A percentile compares a stretch with the other conserved stretches of the same genome.
These are phyloP conservation scores for Carnegiea gigantea DNA, from an alignment of 179 eudicot genomes.

Conservation along the genomic window DNA sequence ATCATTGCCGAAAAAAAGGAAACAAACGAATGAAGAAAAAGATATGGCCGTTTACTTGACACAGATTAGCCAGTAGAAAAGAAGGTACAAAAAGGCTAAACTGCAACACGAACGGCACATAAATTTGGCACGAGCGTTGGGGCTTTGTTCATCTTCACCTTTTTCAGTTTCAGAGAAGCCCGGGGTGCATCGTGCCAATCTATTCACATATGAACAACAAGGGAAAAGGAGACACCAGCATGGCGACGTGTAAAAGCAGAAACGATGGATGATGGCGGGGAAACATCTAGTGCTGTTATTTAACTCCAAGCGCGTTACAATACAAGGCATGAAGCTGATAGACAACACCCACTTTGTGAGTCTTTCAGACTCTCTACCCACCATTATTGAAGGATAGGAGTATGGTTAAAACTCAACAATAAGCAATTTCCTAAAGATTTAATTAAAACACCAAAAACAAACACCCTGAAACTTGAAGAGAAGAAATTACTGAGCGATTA, in stretches of 20 bases:
- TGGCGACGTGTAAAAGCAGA: too few relatives aligned
- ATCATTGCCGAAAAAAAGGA: conserved; percentile 25
- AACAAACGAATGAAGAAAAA: not conserved
- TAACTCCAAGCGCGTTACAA: not conserved
- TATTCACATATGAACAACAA: too few relatives aligned
- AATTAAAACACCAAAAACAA: too few relatives aligned
- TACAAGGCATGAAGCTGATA: conserved; percentile 35
- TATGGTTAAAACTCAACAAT: conserved; percentile 30
- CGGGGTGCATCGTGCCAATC: too few relatives aligned
- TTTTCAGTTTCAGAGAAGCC: too few relatives aligned
- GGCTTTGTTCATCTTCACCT: too few relatives aligned
- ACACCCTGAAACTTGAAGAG: not conserved
- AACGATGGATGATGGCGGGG: too few relatives aligned
- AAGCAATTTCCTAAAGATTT: too few relatives aligned
- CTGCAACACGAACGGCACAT: conserved; percentile 15
- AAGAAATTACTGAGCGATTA: not conserved
- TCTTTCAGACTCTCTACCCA: conserved; percentile 30
- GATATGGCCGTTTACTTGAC: conserved; percentile 7
- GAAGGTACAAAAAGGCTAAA: conserved; percentile 15
- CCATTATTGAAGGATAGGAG: not conserved
- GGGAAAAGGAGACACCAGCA: too few relatives aligned
- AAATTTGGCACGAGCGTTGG: too few relatives aligned
- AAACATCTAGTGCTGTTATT: conserved; percentile 1
- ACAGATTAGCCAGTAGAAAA: conserved; percentile 5
- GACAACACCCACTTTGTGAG: conserved; percentile 31